phyloP scores from a whole-genome alignment of 306 rosid genomes.

The Ammopiptanthus mongolicus region DNA sequence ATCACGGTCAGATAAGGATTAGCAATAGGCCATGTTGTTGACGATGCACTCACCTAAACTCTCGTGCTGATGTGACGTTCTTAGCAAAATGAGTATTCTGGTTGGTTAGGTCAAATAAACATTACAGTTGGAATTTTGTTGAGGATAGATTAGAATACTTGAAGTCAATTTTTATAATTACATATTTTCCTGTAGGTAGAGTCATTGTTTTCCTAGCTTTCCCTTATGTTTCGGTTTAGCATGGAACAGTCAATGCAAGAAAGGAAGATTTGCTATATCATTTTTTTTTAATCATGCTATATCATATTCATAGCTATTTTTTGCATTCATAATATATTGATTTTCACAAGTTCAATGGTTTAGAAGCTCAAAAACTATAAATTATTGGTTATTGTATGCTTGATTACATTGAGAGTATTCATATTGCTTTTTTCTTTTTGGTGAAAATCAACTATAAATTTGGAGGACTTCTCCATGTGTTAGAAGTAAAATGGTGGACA shows the following conservation, averaged over 20 bases:
- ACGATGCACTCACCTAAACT: background rate
- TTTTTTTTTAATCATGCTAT: no score
- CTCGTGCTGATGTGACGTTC: background rate
- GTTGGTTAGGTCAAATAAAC: background rate
- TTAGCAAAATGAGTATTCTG: background rate
- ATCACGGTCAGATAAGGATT: background rate
- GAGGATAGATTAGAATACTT: background rate
- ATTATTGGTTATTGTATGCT: background rate
- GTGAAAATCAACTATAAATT: background rate
- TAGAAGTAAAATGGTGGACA: background rate
- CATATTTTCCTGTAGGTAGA: background rate
- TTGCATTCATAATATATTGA: background rate
- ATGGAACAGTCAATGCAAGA: constrained; percentile 4
- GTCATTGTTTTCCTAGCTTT: background rate
- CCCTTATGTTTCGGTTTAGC: background rate
- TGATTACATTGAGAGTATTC: background rate
- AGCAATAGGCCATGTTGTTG: background rate
- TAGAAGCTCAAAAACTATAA: background rate
- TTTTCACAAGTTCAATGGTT: background rate
- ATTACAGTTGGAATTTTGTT: background rate
- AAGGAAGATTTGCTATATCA: background rate
- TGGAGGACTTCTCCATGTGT: background rate
- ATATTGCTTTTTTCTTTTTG: background rate
- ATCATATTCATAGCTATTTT: background rate
- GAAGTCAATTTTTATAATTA: background rate